Base-by-base conservation (phyloP, 805 yeast genomes). In the Hanseniaspora guilliermondii region DNA sequence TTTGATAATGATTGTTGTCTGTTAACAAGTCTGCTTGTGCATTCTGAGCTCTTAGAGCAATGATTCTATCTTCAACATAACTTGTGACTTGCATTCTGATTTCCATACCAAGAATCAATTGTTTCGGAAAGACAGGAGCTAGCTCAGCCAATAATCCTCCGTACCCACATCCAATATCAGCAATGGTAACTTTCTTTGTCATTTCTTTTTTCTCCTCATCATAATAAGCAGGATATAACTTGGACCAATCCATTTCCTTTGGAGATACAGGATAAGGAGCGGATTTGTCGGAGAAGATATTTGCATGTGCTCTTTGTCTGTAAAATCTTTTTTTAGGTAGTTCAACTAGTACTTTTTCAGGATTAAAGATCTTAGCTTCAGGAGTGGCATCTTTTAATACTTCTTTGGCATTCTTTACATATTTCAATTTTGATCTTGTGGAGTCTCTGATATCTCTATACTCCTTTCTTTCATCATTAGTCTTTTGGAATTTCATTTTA, bases 141-240 rank as follows among this genome's bases (percentile, higher is more conserved):
- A 93, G 74, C 53, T 87, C 84, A 36, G 85, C 80, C 61, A 87
- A 67, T 56, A 93, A 73, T 0, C 98, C 98, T 53, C 98, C 98
- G 67, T 86, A 93, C 1, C 98, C 98, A 71, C 98, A 93, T 8
- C 98, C 98, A 56, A 93, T 79, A 66, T 93, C 98, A 4, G 97
- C 97, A 53, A 93, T 83, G 55, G 86, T 88, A 21, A 88, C 95
- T 25, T 74, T 62, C 17, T 48, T 38, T 11, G 47, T 41, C 53
- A 54, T 44, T 48, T 74, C 72, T 12, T 70, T 66, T 73, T 79
- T 69, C 53, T 64, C 57, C 41, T 69, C 71, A 61, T 76, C 76
- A 53, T 67, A 68, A 61, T 65, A 80, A 19, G 74, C 71, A 4
- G 96, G 97, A 62, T 81, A 91, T 52, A 84, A 70, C 62, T 73